Conservation (phyloP, 495 filamentous ascomycete genomes). For the Bathelium albidoporum region DNA sequence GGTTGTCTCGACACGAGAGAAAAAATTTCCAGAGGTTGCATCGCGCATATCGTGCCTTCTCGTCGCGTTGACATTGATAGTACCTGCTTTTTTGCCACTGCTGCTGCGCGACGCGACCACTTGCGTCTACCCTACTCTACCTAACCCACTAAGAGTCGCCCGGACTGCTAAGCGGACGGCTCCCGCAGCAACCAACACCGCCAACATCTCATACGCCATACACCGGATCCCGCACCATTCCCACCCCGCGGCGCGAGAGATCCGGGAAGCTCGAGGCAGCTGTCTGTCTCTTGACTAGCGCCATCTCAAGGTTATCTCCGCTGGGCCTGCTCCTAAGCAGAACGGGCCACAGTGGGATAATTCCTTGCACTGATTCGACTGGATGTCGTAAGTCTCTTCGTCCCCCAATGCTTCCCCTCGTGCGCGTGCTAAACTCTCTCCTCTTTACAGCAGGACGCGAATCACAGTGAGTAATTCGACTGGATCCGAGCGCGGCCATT, state of each 20-base stretch:
- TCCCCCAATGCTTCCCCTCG: not conserved
- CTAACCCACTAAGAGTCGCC: too few relatives aligned
- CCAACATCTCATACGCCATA: not conserved
- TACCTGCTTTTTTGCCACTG: not conserved
- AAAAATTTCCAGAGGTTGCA: too few relatives aligned
- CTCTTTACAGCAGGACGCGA: not conserved
- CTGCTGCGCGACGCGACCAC: not conserved
- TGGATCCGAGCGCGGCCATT: not conserved
- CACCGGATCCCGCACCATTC: not conserved
- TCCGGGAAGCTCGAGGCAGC: not conserved
- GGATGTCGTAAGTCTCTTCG: not conserved
- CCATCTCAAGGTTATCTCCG: not conserved
- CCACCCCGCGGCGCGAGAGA: too few relatives aligned
- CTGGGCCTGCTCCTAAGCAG: not conserved
- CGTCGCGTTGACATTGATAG: not conserved
- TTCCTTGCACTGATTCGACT: not conserved
- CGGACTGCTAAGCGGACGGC: not conserved
- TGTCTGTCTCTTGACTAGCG: not conserved
- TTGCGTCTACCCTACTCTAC: too few relatives aligned
- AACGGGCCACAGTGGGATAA: slow-evolving; percentile 2
- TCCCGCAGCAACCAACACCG: not conserved
- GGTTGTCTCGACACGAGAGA: too few relatives aligned
- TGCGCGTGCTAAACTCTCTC: not conserved
- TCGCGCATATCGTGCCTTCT: too few relatives aligned
- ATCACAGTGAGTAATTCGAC: not conserved